Conservation (phyloP, 2,329 filamentous ascomycete species). For the Ophiostoma piceae region DNA sequence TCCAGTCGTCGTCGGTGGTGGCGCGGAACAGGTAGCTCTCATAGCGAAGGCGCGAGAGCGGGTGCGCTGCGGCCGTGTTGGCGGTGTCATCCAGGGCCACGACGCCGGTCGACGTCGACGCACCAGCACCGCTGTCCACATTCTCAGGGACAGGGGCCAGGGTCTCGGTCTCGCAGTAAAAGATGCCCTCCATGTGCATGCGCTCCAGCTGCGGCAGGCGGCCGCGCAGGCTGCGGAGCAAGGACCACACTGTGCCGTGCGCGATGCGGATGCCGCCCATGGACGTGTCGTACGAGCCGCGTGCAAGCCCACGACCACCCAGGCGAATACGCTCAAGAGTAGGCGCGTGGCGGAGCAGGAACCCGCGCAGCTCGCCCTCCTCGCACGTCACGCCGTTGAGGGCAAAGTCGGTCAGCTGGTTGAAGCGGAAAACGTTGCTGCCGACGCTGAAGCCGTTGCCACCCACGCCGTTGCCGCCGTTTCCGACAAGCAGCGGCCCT, state of each 20-base stretch:
- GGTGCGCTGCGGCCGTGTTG: neutral
- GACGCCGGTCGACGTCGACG: neutral
- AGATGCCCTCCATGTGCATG: conserved; percentile 44
- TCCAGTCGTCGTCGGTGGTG: conserved; percentile 41
- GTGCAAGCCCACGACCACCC: conserved; percentile 41
- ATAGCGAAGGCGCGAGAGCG: conserved; percentile 24
- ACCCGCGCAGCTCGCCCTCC: conserved; percentile 41
- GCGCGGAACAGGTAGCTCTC: conserved; percentile 42
- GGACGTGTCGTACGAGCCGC: conserved; percentile 28
- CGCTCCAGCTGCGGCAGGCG: conserved; percentile 38
- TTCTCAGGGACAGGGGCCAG: conserved; percentile 6
- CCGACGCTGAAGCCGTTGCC: neutral
- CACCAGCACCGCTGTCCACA: neutral
- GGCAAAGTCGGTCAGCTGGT: conserved; percentile 39
- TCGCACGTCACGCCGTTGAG: conserved; percentile 43
- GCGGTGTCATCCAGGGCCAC: neutral
- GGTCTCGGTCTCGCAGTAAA: conserved; percentile 36
- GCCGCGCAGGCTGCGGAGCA: conserved; percentile 40
- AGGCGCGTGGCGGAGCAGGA: conserved; percentile 39
- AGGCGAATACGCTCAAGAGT: conserved; percentile 41
- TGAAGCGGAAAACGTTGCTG: conserved; percentile 35
- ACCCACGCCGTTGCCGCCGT: neutral
- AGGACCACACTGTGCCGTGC: conserved; percentile 41
- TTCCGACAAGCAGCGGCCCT: conserved; percentile 15
- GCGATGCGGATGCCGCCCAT: conserved; percentile 41